Percentiles rank a stretch among this genome's conserved stretches.
Evolutionary conservation across 2,329 filamentous ascomycete species (phyloP).

Genomic region (Pseudocercospora cruenta): DNA sequence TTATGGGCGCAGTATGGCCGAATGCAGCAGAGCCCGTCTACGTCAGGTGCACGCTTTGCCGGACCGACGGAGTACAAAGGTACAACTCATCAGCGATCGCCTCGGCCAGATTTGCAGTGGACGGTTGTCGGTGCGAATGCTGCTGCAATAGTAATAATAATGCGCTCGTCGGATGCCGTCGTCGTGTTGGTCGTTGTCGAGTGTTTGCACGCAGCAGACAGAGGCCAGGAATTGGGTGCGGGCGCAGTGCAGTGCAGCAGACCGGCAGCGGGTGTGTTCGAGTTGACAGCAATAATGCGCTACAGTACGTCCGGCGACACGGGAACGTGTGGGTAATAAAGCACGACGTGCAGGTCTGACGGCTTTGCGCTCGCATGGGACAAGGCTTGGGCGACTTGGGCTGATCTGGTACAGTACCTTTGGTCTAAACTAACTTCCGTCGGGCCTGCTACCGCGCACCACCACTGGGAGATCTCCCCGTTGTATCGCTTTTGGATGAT

Average conservation of each 20-base stretch:
- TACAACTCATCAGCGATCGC: not conserved
- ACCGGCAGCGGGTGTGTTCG: not conserved
- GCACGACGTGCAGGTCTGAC: constrained; percentile 6
- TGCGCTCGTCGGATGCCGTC: not conserved
- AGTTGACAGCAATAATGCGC: constrained; percentile 8
- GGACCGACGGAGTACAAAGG: not conserved
- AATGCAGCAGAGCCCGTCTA: constrained; percentile 14
- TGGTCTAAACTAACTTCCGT: constrained; percentile 11
- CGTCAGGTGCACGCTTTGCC: constrained; percentile 14
- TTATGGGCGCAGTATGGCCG: constrained; percentile 18
- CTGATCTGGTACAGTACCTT: constrained; percentile 5
- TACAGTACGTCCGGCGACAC: constrained; percentile 11
- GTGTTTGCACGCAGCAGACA: not conserved
- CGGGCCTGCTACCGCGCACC: constrained; percentile 1
- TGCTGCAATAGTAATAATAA: not conserved
- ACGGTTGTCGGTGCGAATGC: not conserved
- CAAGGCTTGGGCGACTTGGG: constrained; percentile 9
- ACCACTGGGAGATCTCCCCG: constrained; percentile 12
- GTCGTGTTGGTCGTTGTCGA: not conserved
- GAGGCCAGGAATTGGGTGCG: not conserved
- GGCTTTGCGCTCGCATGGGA: constrained; percentile 10
- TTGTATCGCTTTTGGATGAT: constrained; percentile 8
- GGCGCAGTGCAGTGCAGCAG: not conserved
- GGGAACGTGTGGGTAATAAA: constrained; percentile 20
- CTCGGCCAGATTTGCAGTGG: not conserved